Base-by-base conservation (phyloP, 139 green algal species). In the Picochlorum sp. region DNA sequence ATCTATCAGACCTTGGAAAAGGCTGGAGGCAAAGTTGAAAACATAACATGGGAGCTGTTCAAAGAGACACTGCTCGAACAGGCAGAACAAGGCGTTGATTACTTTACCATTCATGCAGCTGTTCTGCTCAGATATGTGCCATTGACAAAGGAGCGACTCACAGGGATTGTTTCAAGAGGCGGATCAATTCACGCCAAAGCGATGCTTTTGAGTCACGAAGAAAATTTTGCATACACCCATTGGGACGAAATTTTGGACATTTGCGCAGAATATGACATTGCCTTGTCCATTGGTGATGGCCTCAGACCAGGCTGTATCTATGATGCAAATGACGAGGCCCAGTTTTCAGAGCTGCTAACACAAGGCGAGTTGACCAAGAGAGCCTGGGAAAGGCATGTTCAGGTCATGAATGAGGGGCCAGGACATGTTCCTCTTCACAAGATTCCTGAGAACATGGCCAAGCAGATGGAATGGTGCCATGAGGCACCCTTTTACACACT, bases 221-320 rank as follows among this genome's bases (percentile, higher is more conserved):
- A 98, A 82, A 98, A 98, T 79, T 98, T 98, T 86, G 92, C 92
- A 0, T 98, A 97, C 72, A 77, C 83, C 61, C 92, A 98, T 73
- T 98, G 92, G 92, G 92, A 98, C 62, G 92, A 98, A 8, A 97
- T 98, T 66, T 81, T 98, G 62, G 92, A 98, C 72, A 97, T 98
- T 59, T 98, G 92, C 70, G 70, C 61, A 1, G 54, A 66, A 20
- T 96, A 96, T 64, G 90, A 96, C 77, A 88, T 96, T 57, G 72
- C 76, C 15, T 74, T 96, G 23, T 91, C 80, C 65, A 97, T 96
- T 67, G 90, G 90, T 3, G 90, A 97, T 56, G 90, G 90, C 15
- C 83, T 97, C 50, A 74, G 90, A 20, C 90, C 90, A 7, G 90
- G 88, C 24, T 91, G 85, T 74, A 96, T 93, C 31, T 76, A 86